These are phyloP conservation scores for Alternaria tenuissima DNA, from an alignment of 2,329 filamentous ascomycete species.

Conservation along the genomic window DNA sequence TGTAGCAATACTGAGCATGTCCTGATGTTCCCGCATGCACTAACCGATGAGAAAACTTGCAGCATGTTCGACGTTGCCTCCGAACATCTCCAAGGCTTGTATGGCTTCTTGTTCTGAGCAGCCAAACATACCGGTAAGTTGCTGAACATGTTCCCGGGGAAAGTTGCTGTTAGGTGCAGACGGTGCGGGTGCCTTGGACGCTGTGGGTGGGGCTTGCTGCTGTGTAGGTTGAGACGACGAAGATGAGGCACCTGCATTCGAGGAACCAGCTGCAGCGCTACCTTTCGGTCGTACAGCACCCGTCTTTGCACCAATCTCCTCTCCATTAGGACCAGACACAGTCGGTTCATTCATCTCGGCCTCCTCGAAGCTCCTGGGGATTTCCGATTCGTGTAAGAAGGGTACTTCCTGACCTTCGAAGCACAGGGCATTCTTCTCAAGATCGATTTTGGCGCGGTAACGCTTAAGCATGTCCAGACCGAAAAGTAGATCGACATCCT, in stretches of 20 bases:
- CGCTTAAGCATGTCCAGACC: constrained; percentile 97
- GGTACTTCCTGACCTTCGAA: constrained; percentile 89
- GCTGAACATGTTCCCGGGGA: constrained; percentile 74
- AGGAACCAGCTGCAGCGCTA: constrained; percentile 41
- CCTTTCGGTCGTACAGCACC: constrained; percentile 73
- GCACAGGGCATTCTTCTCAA: constrained; percentile 82
- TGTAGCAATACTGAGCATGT: neutral
- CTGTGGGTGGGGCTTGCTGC: constrained; percentile 23
- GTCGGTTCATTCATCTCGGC: constrained; percentile 80
- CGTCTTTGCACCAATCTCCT: constrained; percentile 82
- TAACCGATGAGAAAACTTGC: constrained; percentile 75
- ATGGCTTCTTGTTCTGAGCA: constrained; percentile 79
- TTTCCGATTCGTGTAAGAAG: constrained; percentile 91
- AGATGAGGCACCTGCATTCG: constrained; percentile 27
- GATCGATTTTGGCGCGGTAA: constrained; percentile 91
- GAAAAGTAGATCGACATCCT: constrained; percentile 90
- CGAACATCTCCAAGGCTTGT: constrained; percentile 80
- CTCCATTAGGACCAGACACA: constrained; percentile 85
- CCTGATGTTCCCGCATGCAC: neutral
- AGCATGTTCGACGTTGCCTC: constrained; percentile 88
- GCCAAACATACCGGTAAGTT: constrained; percentile 75
- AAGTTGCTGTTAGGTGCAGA: constrained; percentile 42
- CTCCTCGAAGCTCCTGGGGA: constrained; percentile 82
- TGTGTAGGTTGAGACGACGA: constrained; percentile 17
- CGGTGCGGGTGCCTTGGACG: constrained; percentile 23